These are phyloP conservation scores for Botrytis elliptica DNA, from an alignment of 2,329 filamentous ascomycete genomes.

Conservation along the genomic window DNA sequence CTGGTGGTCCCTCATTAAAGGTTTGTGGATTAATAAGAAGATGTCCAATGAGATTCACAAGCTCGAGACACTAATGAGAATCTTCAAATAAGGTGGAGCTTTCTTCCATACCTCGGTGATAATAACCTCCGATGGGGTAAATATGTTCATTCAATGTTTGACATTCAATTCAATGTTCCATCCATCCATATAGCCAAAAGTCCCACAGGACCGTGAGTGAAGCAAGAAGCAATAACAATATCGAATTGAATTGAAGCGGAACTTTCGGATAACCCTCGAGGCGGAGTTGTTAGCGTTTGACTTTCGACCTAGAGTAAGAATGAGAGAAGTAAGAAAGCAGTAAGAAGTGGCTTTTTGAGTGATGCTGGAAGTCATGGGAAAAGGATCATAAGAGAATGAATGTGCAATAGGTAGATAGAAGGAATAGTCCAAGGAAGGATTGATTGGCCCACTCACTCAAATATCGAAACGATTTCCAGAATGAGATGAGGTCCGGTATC, in stretches of 20 bases:
- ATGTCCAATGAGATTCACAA: neutral
- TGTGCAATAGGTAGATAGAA: neutral
- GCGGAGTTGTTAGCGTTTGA: neutral
- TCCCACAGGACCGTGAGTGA: neutral
- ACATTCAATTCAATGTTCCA: neutral
- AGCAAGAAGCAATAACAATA: neutral
- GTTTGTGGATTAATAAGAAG: neutral
- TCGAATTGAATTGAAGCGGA: neutral
- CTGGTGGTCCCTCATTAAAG: neutral
- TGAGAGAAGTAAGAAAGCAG: neutral
- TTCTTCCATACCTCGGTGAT: slow-evolving; percentile 15
- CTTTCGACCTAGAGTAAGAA: neutral
- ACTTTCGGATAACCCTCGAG: neutral
- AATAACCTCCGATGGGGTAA: slow-evolving; percentile 16
- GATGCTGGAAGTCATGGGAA: neutral
- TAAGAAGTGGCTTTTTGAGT: neutral
- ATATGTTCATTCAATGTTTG: neutral
- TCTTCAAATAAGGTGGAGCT: neutral
- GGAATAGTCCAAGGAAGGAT: neutral
- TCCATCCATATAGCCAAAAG: neutral
- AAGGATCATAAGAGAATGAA: neutral
- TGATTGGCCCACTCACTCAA: neutral
- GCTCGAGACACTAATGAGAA: neutral
- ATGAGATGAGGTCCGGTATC: neutral
- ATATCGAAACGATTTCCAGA: neutral